These are phyloP conservation scores for Wolfiporia cocos DNA, from an alignment of 1,284 basidiomycete species.

Conservation along the genomic window DNA sequence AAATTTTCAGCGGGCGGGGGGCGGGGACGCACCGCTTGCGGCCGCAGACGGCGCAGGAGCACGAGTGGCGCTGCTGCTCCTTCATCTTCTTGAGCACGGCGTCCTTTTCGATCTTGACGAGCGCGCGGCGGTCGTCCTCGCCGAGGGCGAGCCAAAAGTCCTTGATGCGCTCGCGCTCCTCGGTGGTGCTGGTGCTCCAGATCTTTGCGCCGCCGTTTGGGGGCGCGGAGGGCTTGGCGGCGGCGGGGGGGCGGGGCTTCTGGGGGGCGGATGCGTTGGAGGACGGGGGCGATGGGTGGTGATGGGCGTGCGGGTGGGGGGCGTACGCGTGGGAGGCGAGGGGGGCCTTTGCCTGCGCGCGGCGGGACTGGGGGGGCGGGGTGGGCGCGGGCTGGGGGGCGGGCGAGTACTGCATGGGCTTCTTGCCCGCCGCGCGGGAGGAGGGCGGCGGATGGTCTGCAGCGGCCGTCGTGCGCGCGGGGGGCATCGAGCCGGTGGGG, in stretches of 20 bases:
- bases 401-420: constrained; percentile 61
- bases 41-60: constrained; percentile 94
- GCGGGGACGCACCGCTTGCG: constrained; percentile 79
- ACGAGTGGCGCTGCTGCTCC: constrained; percentile 96
- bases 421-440: constrained; percentile 72
- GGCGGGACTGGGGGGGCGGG: constrained; percentile 35
- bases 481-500: constrained; percentile 38
- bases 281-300: constrained; percentile 66
- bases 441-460: constrained; percentile 46
- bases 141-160: constrained; percentile 93
- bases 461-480: constrained; percentile 32
- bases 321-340: constrained; percentile 48
- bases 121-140: constrained; percentile 83
- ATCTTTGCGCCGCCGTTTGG: constrained; percentile 58
- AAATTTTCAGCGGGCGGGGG: constrained; percentile 21
- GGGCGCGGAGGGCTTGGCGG: constrained; percentile 22
- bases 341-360: constrained; percentile 68
- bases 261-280: constrained; percentile 51
- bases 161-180: constrained; percentile 95
- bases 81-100: constrained; percentile 98
- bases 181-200: constrained; percentile 84
- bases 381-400: constrained; percentile 24
- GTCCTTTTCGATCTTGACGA: constrained; percentile 97
- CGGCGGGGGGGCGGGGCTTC: constrained; percentile 40
- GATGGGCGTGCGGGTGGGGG: constrained; percentile 45